These are phyloP conservation scores for Beauveria scarabaeidicola DNA, from an alignment of 2,329 filamentous ascomycete species.

Conservation along the genomic window DNA sequence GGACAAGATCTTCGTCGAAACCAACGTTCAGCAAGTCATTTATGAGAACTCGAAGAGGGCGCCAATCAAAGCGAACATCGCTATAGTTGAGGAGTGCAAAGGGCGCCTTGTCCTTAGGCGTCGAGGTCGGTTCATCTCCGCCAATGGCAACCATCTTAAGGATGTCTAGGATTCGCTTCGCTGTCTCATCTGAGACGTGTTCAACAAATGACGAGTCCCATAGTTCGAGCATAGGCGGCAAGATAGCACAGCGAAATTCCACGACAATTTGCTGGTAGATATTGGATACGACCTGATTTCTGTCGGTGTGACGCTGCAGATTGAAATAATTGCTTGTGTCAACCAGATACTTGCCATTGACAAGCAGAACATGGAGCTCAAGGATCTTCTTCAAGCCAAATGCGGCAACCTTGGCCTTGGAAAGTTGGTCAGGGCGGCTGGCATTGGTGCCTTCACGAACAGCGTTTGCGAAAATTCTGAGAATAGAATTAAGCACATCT, in stretches of 20 bases:
- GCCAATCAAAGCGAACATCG: constrained; percentile 40
- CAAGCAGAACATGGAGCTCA: constrained; percentile 68
- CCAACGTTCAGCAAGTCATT: constrained; percentile 25
- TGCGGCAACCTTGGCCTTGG: constrained; percentile 40
- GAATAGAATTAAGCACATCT: constrained; percentile 61
- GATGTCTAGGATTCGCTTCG: constrained; percentile 75
- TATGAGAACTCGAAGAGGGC: constrained; percentile 20
- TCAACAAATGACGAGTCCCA: constrained; percentile 84
- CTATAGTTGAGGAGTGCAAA: constrained; percentile 37
- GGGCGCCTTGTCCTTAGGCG: constrained; percentile 47
- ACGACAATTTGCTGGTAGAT: constrained; percentile 69
- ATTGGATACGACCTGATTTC: constrained; percentile 31
- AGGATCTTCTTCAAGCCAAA: constrained; percentile 73
- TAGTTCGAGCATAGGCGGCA: constrained; percentile 66
- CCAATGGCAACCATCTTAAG: constrained; percentile 68
- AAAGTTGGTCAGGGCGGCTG: constrained; percentile 34
- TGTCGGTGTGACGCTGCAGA: constrained; percentile 34
- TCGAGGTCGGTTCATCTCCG: constrained; percentile 63
- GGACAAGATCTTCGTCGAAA: constrained; percentile 51
- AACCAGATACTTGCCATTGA: constrained; percentile 68
- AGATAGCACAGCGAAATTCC: constrained; percentile 70
- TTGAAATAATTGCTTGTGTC: constrained; percentile 59
- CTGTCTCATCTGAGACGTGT: constrained; percentile 65
- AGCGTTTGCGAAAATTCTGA: constrained; percentile 51
- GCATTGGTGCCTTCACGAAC: constrained; percentile 28